Conservation (phyloP, 2,329 filamentous ascomycete species). For the Emergomyces pasteurianus region DNA sequence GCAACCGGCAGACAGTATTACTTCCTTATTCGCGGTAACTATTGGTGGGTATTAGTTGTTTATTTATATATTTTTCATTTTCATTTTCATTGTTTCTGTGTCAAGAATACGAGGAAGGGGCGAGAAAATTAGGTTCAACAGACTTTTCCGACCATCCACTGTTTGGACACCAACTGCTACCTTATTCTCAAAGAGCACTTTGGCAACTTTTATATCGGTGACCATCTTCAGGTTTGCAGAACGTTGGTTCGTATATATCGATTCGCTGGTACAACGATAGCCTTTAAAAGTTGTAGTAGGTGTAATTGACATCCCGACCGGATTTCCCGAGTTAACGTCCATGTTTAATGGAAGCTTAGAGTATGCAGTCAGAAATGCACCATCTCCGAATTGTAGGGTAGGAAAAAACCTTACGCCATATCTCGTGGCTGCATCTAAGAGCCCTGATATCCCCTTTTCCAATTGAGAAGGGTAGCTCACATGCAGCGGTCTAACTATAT, state of each 20-base stretch:
- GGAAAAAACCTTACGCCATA: background rate
- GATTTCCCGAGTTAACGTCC: slow-evolving; percentile 29
- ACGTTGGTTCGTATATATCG: slow-evolving; percentile 27
- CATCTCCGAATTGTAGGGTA: background rate
- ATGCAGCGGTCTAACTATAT: background rate
- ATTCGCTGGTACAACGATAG: slow-evolving; percentile 35
- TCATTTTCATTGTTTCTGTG: too few species aligned
- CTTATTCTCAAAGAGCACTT: slow-evolving; percentile 30
- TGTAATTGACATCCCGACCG: slow-evolving; percentile 38
- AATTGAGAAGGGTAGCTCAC: background rate
- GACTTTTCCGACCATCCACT: slow-evolving; percentile 16
- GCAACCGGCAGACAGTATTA: slow-evolving; percentile 59
- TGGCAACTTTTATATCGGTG: slow-evolving; percentile 33
- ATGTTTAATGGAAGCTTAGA: background rate
- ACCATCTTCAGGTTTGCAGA: slow-evolving; percentile 42
- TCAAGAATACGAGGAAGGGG: background rate
- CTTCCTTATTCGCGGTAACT: slow-evolving; percentile 53
- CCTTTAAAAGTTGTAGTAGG: slow-evolving; percentile 35
- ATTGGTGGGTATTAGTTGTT: slow-evolving; percentile 8
- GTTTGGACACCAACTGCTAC: slow-evolving; percentile 28
- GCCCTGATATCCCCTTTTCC: background rate
- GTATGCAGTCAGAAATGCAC: background rate
- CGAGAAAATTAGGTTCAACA: background rate
- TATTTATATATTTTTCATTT: too few species aligned
- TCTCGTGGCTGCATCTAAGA: background rate